phyloP scores from a whole-genome alignment of 176 grass and related monocot genomes.

The Triticum turgidum region DNA sequence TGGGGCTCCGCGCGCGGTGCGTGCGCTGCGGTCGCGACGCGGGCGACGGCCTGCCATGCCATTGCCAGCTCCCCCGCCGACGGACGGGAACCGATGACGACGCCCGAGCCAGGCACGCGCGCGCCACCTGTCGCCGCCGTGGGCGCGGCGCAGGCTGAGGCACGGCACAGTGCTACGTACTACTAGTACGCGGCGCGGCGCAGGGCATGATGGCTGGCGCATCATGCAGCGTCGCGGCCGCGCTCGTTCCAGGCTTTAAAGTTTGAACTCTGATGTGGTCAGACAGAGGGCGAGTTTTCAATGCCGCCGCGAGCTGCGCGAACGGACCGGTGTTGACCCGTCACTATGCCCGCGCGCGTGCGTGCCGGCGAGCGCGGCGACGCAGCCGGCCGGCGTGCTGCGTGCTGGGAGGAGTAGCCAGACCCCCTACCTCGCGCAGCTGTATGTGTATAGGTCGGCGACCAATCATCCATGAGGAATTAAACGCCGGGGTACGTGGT shows the following conservation, averaged over 20 bases:
- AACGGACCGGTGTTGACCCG: not conserved
- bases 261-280: not conserved
- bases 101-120: not conserved
- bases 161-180: not conserved
- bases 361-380: not conserved
- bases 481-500: not conserved
- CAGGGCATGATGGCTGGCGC: not conserved
- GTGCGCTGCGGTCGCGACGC: not conserved
- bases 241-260: not conserved
- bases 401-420: not conserved
- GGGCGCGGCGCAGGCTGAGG: not conserved
- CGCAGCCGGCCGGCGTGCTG: not conserved
- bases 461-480: not conserved
- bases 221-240: not conserved
- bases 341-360: not conserved
- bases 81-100: not conserved
- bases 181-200: too few species aligned
- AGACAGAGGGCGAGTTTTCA: not conserved
- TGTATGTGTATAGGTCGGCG: not conserved
- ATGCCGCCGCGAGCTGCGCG: not conserved
- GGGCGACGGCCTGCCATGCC: not conserved
- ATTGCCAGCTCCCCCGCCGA: not conserved
- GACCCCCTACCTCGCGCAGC: not conserved
- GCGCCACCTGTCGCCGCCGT: too few species aligned
- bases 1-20: not conserved